A percentile compares a stretch with the other conserved stretches of the same genome.
Conservation (phyloP, 192 early-diverging fungal genomes). For the Spizellomyces punctatus region DNA sequence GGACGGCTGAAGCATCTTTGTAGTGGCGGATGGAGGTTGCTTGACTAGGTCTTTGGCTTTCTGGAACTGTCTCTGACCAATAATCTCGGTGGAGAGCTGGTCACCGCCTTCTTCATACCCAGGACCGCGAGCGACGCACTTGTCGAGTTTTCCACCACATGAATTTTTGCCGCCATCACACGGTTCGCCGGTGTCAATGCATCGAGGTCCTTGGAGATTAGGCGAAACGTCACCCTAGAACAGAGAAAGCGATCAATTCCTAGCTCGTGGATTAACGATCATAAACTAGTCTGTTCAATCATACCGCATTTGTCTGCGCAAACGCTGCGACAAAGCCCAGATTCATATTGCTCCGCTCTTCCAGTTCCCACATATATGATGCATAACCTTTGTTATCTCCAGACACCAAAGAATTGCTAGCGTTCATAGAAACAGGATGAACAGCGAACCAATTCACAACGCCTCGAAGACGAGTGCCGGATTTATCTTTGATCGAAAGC, state of each 20-base stretch:
- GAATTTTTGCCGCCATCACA: slow-evolving; percentile 47
- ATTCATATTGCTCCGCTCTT: slow-evolving; percentile 22
- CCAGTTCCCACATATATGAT: slow-evolving; percentile 42
- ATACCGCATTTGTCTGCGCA: slow-evolving; percentile 45
- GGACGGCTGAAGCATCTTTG: neutral
- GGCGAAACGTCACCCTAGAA: slow-evolving; percentile 48
- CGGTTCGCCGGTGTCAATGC: slow-evolving; percentile 43
- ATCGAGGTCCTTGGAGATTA: slow-evolving; percentile 40
- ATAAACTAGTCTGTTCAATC: slow-evolving; percentile 1
- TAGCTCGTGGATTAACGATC: neutral
- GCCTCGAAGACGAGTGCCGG: slow-evolving; percentile 1
- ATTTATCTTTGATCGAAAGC: slow-evolving; percentile 11
- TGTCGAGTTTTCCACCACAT: slow-evolving; percentile 40
- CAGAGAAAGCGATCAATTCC: neutral
- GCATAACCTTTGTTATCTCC: slow-evolving; percentile 59
- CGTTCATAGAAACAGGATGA: slow-evolving; percentile 47
- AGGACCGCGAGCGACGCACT: slow-evolving; percentile 48
- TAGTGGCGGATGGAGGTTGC: neutral
- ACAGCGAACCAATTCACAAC: slow-evolving; percentile 50
- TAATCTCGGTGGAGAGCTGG: slow-evolving; percentile 41
- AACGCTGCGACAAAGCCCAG: slow-evolving; percentile 50
- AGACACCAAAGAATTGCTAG: slow-evolving; percentile 32
- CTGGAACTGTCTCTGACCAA: slow-evolving; percentile 40
- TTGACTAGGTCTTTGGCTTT: slow-evolving; percentile 29
- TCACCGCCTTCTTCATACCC: slow-evolving; percentile 41